A percentile compares a stretch with the other conserved stretches of the same genome.
Conservation (phyloP, 257 asterid species). For the Solanum paucissectum region DNA sequence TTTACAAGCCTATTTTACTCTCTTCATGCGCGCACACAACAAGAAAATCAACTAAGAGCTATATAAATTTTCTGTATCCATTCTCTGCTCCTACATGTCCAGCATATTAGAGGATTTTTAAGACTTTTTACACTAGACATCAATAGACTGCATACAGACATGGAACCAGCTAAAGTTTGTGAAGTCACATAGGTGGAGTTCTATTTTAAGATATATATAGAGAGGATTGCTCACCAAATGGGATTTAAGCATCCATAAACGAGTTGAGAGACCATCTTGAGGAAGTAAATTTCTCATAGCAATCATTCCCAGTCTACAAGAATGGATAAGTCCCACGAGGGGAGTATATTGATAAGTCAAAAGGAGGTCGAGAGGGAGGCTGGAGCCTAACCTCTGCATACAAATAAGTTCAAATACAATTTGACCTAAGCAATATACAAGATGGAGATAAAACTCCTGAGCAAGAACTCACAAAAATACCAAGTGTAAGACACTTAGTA, state of each 20-base stretch:
- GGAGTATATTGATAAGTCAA: no score
- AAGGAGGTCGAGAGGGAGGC: no score
- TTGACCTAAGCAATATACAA: no score
- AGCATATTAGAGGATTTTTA: background rate
- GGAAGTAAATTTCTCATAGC: constrained; percentile 72
- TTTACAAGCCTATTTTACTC: background rate
- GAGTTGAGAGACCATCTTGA: constrained; percentile 36
- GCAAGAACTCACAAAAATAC: no score
- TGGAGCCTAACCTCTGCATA: no score
- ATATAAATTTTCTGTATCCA: background rate
- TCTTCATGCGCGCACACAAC: background rate
- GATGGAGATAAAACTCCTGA: no score
- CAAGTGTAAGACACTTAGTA: no score
- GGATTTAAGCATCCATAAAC: background rate
- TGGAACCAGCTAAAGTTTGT: background rate
- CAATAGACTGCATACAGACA: background rate
- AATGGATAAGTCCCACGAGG: constrained; percentile 25
- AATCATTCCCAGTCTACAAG: constrained; percentile 87
- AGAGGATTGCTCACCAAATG: background rate
- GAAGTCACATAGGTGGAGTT: background rate
- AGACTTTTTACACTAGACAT: background rate
- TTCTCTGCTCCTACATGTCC: background rate
- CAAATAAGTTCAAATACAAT: no score
- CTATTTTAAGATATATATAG: background rate
- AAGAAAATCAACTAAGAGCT: no score